Evolutionary conservation across 2,329 filamentous ascomycete species (phyloP).

Genomic region (Penicillium corylophilum): DNA sequence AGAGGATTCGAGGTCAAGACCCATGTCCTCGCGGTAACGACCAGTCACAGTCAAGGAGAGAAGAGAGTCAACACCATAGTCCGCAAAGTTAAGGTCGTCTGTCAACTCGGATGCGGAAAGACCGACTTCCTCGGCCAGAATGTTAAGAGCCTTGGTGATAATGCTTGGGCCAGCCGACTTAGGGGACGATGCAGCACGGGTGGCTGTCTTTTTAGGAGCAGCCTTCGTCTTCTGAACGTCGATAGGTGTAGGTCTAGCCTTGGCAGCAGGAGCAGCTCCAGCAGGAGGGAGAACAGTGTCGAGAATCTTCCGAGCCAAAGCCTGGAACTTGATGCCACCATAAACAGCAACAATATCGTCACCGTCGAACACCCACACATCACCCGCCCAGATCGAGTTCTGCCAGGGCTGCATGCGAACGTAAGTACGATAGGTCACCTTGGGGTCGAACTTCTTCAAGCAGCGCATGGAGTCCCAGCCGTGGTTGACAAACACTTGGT

Average conservation of each 20-base stretch:
- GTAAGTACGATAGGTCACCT: constrained; percentile 59
- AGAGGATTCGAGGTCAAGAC: constrained; percentile 58
- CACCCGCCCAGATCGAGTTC: constrained; percentile 57
- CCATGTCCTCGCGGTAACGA: constrained; percentile 61
- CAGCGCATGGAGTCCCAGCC: constrained; percentile 62
- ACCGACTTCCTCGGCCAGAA: constrained; percentile 51
- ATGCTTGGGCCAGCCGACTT: constrained; percentile 34
- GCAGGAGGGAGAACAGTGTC: constrained; percentile 42
- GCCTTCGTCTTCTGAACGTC: constrained; percentile 31
- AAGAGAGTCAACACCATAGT: constrained; percentile 62
- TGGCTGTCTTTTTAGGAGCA: constrained; percentile 20
- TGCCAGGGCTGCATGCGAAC: constrained; percentile 58
- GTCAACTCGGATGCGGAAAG: constrained; percentile 59
- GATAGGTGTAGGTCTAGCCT: constrained; percentile 23
- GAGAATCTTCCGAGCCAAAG: constrained; percentile 40
- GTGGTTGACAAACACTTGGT: constrained; percentile 62
- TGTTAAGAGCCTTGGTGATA: constrained; percentile 36
- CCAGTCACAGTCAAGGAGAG: constrained; percentile 62
- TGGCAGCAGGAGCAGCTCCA: constrained; percentile 25
- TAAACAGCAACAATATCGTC: constrained; percentile 57
- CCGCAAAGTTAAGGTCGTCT: constrained; percentile 60
- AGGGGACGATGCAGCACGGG: constrained; percentile 27
- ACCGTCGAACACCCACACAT: constrained; percentile 62
- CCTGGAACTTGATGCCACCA: constrained; percentile 51
- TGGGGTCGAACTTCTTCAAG: constrained; percentile 51